Evolutionary conservation across 805 yeast genomes (phyloP), one percentile per base, ranked within the genome.

Genomic region (Brettanomyces sp.): DNA sequence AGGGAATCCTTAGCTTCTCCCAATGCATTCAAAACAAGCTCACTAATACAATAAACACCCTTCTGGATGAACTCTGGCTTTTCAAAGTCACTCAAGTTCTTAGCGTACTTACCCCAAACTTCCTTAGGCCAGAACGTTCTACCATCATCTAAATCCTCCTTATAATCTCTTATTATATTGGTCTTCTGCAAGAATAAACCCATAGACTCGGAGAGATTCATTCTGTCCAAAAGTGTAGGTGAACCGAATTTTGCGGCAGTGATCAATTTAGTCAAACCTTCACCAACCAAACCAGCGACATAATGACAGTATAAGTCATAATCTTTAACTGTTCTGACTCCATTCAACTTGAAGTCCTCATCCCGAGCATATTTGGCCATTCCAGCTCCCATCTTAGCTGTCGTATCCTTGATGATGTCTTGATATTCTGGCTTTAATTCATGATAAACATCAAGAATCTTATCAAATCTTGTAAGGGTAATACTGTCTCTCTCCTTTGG

Each of bases 281-380:
- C 96, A 47, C 99, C 99, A 37, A 93, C 98, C 45, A 93, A 72
- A 2, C 99, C 99, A 1, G 99, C 99, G 48, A 93, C 99, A 59
- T 90, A 87, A 66, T 90, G 90, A 66, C 99, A 93, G 70, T 93
- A 93, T 50, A 83, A 71, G 61, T 93, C 90, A 62, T 85, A 93
- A 59, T 89, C 98, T 49, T 75, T 70, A 40, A 85, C 62, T 1
- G 96, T 87, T 42, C 69, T 69, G 41, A 93, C 81, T 2, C 98
- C 98, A 50, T 79, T 78, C 53, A 76, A 61, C 62, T 87, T 88
- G 68, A 86, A 86, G 51, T 82, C 74, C 44, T 84, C 93, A 58
- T 83, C 80, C 56, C 75, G 69, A 45, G 85, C 80, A 65, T 90
- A 93, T 59, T 87, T 89, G 32, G 98, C 98, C 99, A 93, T 93